phyloP scores from a whole-genome alignment of 129 eudicot genomes.

The Oenanthe sinensis region DNA sequence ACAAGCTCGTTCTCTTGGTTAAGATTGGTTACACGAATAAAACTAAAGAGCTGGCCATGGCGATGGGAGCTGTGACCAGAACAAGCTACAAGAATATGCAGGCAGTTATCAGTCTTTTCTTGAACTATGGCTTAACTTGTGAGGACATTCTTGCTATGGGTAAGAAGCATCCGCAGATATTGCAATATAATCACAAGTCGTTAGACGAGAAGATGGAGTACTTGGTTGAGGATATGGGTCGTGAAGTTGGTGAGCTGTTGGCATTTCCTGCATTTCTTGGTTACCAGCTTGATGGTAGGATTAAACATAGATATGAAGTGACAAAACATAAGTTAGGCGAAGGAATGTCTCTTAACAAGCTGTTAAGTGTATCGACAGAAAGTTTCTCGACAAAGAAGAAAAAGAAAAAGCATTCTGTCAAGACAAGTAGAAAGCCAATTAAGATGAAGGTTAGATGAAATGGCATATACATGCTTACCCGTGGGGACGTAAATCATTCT shows the following conservation, averaged over 20 bases:
- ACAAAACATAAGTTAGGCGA: conserved; percentile 48
- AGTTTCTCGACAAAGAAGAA: conserved; percentile 56
- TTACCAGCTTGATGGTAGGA: conserved; percentile 79
- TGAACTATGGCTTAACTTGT: conserved; percentile 74
- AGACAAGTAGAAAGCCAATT: conserved; percentile 9
- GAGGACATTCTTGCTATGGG: conserved; percentile 80
- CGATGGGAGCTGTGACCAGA: conserved; percentile 93
- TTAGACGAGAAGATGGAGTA: conserved; percentile 74
- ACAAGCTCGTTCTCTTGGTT: conserved; percentile 55
- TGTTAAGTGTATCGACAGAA: conserved; percentile 59
- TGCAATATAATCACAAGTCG: conserved; percentile 76
- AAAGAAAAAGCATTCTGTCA: conserved; percentile 23
- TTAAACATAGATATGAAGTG: conserved; percentile 76
- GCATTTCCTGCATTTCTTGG: conserved; percentile 96
- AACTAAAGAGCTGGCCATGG: conserved; percentile 73
- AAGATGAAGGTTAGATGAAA: conserved; percentile 5
- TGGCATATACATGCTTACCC: not conserved
- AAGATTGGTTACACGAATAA: conserved; percentile 65
- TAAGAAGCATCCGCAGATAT: conserved; percentile 77
- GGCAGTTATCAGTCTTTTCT: conserved; percentile 58
- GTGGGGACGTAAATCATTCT: not conserved
- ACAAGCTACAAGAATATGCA: conserved; percentile 84
- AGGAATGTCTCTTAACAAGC: conserved; percentile 79
- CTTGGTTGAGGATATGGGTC: conserved; percentile 80
- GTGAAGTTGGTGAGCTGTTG: conserved; percentile 70